phyloP scores from a whole-genome alignment of 2,329 filamentous ascomycete genomes.

The Cucurbitaria berberidis region DNA sequence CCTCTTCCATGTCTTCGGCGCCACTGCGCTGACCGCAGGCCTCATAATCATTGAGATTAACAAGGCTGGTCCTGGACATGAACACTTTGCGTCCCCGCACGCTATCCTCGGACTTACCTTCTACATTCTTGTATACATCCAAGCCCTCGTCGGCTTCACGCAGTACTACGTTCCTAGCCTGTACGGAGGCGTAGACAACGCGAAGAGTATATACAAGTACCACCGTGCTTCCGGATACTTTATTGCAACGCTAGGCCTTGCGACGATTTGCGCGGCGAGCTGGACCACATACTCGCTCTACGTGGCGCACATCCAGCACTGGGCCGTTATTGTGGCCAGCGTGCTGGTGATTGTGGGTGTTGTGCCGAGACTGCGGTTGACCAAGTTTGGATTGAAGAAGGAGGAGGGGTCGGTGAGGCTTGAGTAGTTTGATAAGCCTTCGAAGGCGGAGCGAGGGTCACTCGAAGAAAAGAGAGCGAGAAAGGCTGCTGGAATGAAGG shows the following conservation, averaged over 20 bases:
- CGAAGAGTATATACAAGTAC: conserved; percentile 88
- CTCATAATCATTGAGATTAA: conserved; percentile 80
- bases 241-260: conserved; percentile 71
- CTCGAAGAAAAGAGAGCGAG: neutral
- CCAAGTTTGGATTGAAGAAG: conserved; percentile 71
- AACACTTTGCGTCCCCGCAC: conserved; percentile 81
- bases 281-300: conserved; percentile 75
- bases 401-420: conserved; percentile 19
- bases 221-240: conserved; percentile 81
- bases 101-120: conserved; percentile 82
- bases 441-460: neutral
- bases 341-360: conserved; percentile 74
- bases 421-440: neutral
- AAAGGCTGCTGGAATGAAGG: no score
- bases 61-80: conserved; percentile 71
- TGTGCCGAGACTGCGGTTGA: conserved; percentile 77
- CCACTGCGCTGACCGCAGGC: conserved; percentile 68
- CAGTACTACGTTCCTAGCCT: conserved; percentile 77
- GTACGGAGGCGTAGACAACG: conserved; percentile 79
- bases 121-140: conserved; percentile 71
- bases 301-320: conserved; percentile 74
- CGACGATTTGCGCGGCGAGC: conserved; percentile 76
- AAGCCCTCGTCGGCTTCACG: conserved; percentile 80
- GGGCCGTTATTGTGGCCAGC: conserved; percentile 72
- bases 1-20: conserved; percentile 69